Conservation (phyloP, 768 basidiomycete genomes). For the Aureoboletus auriporus region DNA sequence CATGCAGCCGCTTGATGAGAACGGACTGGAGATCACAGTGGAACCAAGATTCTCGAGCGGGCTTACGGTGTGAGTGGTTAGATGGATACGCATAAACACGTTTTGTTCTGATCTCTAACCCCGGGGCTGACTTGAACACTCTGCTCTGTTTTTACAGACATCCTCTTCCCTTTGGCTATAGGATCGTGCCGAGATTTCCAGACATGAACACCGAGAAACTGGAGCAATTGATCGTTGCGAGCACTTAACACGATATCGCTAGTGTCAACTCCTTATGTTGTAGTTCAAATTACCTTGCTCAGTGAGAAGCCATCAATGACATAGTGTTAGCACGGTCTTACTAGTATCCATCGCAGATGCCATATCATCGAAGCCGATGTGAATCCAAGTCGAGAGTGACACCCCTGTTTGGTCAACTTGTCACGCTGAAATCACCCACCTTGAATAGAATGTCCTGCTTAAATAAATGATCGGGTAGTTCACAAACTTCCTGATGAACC, state of each 20-base stretch:
- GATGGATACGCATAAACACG: too few species aligned
- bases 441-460: too few species aligned
- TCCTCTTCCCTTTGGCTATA: conserved; percentile 1
- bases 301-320: too few species aligned
- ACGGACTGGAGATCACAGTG: conserved; percentile 4
- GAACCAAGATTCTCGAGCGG: conserved; percentile 2
- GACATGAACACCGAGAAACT: not conserved
- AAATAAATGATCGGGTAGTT: too few species aligned
- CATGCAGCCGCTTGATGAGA: conserved; percentile 2
- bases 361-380: too few species aligned
- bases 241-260: not conserved
- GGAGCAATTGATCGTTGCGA: not conserved
- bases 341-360: too few species aligned
- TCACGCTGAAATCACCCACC: not conserved
- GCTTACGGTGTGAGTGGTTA: not conserved
- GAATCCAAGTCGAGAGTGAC: too few species aligned
- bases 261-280: too few species aligned
- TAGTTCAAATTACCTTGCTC: too few species aligned
- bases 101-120: not conserved
- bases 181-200: not conserved
- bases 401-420: too few species aligned
- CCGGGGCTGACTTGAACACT: not conserved
- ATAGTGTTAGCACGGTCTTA: too few species aligned
- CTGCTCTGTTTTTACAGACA: not conserved
- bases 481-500: too few species aligned